phyloP scores from a whole-genome alignment of 257 asterid genomes.

The Misopates orontium region DNA sequence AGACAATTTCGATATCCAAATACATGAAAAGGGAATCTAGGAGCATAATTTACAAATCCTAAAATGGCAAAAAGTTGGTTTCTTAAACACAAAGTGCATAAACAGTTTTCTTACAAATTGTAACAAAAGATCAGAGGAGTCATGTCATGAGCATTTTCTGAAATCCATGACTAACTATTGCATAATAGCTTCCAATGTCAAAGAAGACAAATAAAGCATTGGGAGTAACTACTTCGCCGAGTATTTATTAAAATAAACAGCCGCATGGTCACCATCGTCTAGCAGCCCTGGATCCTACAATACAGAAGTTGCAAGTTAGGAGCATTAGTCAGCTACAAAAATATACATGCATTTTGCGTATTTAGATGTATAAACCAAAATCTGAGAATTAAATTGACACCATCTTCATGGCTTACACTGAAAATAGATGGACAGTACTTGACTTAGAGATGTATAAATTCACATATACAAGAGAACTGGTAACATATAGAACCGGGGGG shows the following conservation, averaged over 20 bases:
- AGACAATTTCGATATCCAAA: neutral
- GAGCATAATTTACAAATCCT: neutral
- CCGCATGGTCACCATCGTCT: slow-evolving; percentile 30
- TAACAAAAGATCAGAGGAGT: neutral
- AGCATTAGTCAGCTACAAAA: slow-evolving; percentile 2
- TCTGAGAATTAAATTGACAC: slow-evolving; percentile 8
- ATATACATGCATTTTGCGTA: slow-evolving; percentile 3
- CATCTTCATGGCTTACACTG: neutral
- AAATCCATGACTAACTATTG: neutral
- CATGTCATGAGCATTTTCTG: neutral
- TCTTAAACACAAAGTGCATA: neutral
- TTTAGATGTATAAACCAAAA: neutral
- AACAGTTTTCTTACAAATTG: neutral
- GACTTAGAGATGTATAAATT: slow-evolving; percentile 14
- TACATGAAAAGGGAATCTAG: neutral
- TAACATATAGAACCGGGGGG: neutral
- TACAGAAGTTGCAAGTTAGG: slow-evolving; percentile 18
- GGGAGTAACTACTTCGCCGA: neutral
- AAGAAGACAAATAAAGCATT: slow-evolving; percentile 5
- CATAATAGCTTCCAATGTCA: slow-evolving; percentile 13
- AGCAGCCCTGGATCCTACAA: slow-evolving; percentile 34
- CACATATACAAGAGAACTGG: neutral
- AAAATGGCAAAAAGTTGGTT: neutral
- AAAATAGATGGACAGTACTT: slow-evolving; percentile 8
- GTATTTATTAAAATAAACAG: neutral